Evolutionary conservation across 805 yeast genomes (phyloP), one percentile per base, ranked within the genome.

Genomic region (Pichia kluyveri): DNA sequence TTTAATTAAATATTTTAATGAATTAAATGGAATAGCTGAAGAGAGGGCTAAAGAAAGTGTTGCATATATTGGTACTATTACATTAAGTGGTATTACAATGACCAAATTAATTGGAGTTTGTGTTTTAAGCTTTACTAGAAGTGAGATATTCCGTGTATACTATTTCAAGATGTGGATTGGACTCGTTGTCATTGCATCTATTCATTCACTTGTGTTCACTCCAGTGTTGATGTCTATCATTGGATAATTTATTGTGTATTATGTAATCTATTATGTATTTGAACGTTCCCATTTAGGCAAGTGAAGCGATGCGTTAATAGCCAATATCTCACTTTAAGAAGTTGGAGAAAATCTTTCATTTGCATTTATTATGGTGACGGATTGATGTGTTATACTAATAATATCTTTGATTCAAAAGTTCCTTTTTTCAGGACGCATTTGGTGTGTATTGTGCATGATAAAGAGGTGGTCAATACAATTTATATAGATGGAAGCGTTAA

Each of bases 161-260:
- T 91, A 93, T 63, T 91, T 91, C 72, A 70, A 96, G 51, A 90
- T 91, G 96, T 91, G 98, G 98, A 67, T 86, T 12, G 71, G 89
- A 0, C 70, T 91, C 51, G 83, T 91, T 9, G 52, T 84, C 1
- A 69, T 86, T 48, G 96, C 96, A 1, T 79, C 90, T 0, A 54
- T 84, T 1, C 97, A 91, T 62, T 77, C 93, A 4, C 70, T 91
- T 45, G 73, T 86, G 38, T 77, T 91, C 48, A 69, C 91, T 45
- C 99, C 99, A 0, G 77, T 87, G 6, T 61, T 83, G 28, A 69
- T 91, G 38, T 74, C 87, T 27, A 66, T 71, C 45, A 69, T 72
- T 54, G 95, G 93, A 14, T 23, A 23, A 23, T 5, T 4, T 23
- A 23, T 5, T 23, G 26, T 23, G 26, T 23, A 23, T 23, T 23